These are phyloP conservation scores for Chalaropsis ovoidea DNA, from an alignment of 2,329 filamentous ascomycete genomes.

Conservation along the genomic window DNA sequence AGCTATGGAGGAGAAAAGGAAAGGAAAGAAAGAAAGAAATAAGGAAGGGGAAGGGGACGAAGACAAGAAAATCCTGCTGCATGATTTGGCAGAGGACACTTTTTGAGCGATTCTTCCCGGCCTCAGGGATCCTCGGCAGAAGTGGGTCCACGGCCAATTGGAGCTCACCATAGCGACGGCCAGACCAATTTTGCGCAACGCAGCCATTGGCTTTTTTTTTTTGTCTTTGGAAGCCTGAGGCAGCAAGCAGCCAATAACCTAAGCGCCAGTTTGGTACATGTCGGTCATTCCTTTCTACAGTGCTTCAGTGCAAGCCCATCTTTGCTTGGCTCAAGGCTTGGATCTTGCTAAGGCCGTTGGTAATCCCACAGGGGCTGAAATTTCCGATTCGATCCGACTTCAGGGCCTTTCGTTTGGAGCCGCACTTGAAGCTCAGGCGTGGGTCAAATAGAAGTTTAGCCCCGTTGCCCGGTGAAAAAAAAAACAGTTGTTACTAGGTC, in stretches of 20 bases:
- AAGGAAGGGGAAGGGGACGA: constrained; percentile 18
- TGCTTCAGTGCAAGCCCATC: background rate
- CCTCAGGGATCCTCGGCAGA: constrained; percentile 23
- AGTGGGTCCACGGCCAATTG: constrained; percentile 24
- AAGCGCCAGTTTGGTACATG: constrained; percentile 11
- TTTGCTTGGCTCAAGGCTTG: background rate
- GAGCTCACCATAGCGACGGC: constrained; percentile 17
- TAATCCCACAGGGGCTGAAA: constrained; percentile 6
- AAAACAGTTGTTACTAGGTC: too few relatives aligned
- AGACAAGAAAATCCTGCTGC: constrained; percentile 20
- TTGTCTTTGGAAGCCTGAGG: constrained; percentile 3
- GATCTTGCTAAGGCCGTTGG: background rate
- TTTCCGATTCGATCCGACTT: constrained; percentile 14
- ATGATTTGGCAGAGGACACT: constrained; percentile 19
- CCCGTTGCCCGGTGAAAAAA: too few relatives aligned
- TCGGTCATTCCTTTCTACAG: background rate
- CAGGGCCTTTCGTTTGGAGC: background rate
- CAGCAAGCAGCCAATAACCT: background rate
- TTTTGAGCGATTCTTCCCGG: constrained; percentile 25
- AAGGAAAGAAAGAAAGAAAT: constrained; percentile 18
- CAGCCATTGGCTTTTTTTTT: constrained; percentile 7
- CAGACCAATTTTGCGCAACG: constrained; percentile 13
- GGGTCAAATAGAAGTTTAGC: background rate
- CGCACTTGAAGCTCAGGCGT: background rate
- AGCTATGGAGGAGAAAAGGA: constrained; percentile 20